Percentiles rank a stretch among this genome's conserved stretches.
Evolutionary conservation across 2,329 filamentous ascomycete genomes (phyloP).

Genomic region (Aspergillus sojae): DNA sequence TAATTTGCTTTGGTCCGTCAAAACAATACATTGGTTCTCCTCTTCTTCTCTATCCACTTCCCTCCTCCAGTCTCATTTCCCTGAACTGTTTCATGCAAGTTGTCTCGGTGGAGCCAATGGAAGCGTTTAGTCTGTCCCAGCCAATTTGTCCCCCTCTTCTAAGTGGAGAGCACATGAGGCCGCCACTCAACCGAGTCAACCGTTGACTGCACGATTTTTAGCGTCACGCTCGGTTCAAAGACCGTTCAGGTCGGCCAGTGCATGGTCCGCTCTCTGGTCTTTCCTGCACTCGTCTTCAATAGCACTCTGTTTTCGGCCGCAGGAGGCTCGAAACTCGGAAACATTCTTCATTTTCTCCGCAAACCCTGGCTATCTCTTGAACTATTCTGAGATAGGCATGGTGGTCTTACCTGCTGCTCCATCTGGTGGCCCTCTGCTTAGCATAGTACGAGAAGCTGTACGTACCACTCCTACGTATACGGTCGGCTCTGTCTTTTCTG

Average conservation of each 20-base stretch:
- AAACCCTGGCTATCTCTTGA: constrained; percentile 19
- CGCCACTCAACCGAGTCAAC: constrained; percentile 14
- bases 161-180: constrained; percentile 14
- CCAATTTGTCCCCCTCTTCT: constrained; percentile 11
- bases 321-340: constrained; percentile 22
- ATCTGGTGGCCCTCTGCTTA: constrained; percentile 9
- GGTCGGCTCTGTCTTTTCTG: not conserved
- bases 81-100: constrained; percentile 23
- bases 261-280: constrained; percentile 27
- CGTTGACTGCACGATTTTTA: constrained; percentile 21
- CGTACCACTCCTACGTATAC: constrained; percentile 16
- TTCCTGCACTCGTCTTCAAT: constrained; percentile 18
- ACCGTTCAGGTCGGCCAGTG: constrained; percentile 17
- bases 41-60: not conserved
- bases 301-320: constrained; percentile 17
- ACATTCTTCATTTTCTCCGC: constrained; percentile 18
- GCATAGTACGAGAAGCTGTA: constrained; percentile 3
- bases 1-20: not conserved
- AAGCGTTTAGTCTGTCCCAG: constrained; percentile 7
- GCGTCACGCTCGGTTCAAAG: constrained; percentile 22
- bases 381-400: constrained; percentile 15
- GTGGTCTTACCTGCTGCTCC: constrained; percentile 14
- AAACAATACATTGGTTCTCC: not conserved
- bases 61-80: constrained; percentile 12
- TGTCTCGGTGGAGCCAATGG: constrained; percentile 17